Base-by-base conservation (phyloP, 176 grass and related monocot genomes). In the Carex cristatella region DNA sequence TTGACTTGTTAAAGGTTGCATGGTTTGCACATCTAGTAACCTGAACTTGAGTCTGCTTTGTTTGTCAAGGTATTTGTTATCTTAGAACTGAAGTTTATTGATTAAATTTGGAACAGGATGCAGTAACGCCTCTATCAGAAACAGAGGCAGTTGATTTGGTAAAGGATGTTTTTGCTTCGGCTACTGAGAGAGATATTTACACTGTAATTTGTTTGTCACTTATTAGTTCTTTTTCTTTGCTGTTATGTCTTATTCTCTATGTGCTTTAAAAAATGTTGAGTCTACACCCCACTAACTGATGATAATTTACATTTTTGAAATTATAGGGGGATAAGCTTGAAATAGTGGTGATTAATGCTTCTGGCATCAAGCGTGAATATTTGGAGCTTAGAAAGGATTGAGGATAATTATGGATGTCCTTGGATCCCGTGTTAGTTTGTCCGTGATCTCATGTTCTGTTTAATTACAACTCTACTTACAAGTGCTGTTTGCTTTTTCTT, bases 151-250 rank as follows among this genome's bases (percentile, higher is more conserved):
- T 94, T 5, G 93, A 99, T 81, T 90, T 99, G 60, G 97, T 99
- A 7, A 99, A 99, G 87, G 97, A 99, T 85, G 97, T 95, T 54
- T 99, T 99, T 49, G 97, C 97, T 86, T 99, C 97, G 0, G 97
- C 97, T 63, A 96, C 97, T 32, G 97, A 99, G 86, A 95, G 97
- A 83, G 97, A 99, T 76, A 99, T 99, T 71, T 96, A 96, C 86
- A 99, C 93, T 31, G 97, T 99, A 94, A 78, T 87, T 62, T 33
- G 8, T 30, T 16, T 42, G 28, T 56, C 57, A 23, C 37, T 82
- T 65, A 58, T 71, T 6, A 32, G 15, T 4, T 8, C 2, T 0
- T 0, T 16, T 74, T 83, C 4, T 89, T 85, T 72, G 57, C 2
- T 65, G 15, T 15, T 59, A 16, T 70, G 28, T 3, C 30, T 44